Base-by-base conservation (phyloP, 208 protist species). In the Sergeia podlipaevii region DNA sequence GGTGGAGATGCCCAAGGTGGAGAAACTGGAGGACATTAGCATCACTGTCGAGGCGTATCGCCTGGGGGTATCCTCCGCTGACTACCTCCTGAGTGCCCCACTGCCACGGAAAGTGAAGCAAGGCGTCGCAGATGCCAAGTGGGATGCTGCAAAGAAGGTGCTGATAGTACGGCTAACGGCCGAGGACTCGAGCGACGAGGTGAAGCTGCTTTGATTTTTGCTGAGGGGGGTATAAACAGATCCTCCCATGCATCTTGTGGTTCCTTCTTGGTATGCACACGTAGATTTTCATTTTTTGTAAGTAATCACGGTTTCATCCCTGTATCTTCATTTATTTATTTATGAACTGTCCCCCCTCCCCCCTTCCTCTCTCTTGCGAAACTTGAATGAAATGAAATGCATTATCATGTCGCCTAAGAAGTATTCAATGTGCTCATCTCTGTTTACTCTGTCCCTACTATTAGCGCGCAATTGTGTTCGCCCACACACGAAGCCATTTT, bases 21-120 rank as follows among this genome's bases (percentile, higher is more conserved):
- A 38, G 24, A 17, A 38, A 2, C 37, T 74, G 10, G 43, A 59
- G 4, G 77, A 76, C 28, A 69, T 96, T 50, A 46, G 60, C 32
- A 74, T 90, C 34, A 65, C 83, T 26, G 74, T 93, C 18, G 75
- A 91, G 57, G 47, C 77, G 21, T 83, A 75, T 60, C 57, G 77
- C 26, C 49, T 95, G 42, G 48, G 62, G 42, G 48, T 95, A 29
- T 60, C 60, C 17, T 67, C 86, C 36, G 42, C 63, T n/a, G 61
- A 53, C 11, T 93, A 96, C 68, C 86, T 77, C 54, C 52, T 96
- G 20, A 43, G 60, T 7, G 74, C 81, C 10, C 58, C 73, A 17
- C 58, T 96, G 24, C 85, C 82, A 29, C 69, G 73, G 18, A 64
- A 67, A 47, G 85, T 93, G 41, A 37, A 74, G 21, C 53, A 70